Base-by-base conservation (phyloP, 2,329 filamentous ascomycete species). In the Fusarium pseudonygamai region DNA sequence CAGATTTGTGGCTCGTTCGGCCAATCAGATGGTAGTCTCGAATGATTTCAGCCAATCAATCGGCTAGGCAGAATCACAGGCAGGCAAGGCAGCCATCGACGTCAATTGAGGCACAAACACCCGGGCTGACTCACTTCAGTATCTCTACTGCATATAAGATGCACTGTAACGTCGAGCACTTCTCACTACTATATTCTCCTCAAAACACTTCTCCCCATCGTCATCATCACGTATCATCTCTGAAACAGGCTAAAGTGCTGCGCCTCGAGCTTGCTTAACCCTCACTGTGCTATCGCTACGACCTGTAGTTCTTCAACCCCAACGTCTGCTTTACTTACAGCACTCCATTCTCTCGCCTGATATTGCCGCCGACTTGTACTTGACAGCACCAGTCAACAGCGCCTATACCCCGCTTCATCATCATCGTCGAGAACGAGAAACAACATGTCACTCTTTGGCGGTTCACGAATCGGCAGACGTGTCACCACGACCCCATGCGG, bases 401-500 rank as follows among this genome's bases (percentile, higher is more conserved):
- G 15, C 14, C 26, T 24, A 3, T 52, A 24, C 37, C 45, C 34
- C 45, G 39, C 55, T 16, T 20, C 42, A 32, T 12, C 22, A 57
- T 5, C 52, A 56, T 36, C 32, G 28, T 20, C 37, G 5, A 36
- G 20, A 39, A 26, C 30, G 60, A 16, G 11, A 50, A 46, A 5
- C 42, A 46, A 39, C 20, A 69, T 62, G 61, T 50, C 63, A 6
- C 62, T 61, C 15, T 64, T 62, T 26, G 39, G 39, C 15, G n/a
- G n/a, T 5, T 34, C 39, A n/a, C 20, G 18, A 32, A 37, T 26
- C 28, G 10, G 30, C 11, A n/a, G 30, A 6, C n/a, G 4, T 34
- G n/a, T 20, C 10, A 34, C 1, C 30, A 32, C 15, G 22, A 20
- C 9, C 65, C 62, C 42, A 37, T 84, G 83, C 55, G 84, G 84